Conservation (phyloP, 768 basidiomycete species). For the Phlebiopsis flavidoalba region DNA sequence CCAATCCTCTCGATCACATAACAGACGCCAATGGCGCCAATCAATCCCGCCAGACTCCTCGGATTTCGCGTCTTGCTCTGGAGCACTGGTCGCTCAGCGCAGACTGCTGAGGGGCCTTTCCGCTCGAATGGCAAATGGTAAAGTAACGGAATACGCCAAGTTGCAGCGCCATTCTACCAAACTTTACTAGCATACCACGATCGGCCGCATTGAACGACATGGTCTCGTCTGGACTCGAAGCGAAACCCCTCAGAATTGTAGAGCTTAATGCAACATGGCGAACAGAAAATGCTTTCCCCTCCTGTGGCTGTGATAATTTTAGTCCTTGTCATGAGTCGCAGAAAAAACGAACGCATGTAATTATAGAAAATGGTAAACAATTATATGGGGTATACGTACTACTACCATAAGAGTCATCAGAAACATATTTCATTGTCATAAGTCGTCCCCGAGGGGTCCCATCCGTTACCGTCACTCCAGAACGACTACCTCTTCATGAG, state of each 20-base stretch:
- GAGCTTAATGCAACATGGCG: too few relatives aligned
- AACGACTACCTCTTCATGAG: constrained; percentile 47
- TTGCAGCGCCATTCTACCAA: too few relatives aligned
- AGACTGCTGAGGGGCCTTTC: too few relatives aligned
- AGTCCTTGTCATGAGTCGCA: too few relatives aligned
- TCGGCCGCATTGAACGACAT: too few relatives aligned
- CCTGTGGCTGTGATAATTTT: too few relatives aligned
- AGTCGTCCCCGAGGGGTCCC: background rate
- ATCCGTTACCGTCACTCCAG: background rate
- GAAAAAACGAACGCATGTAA: background rate
- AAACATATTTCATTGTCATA: constrained; percentile 13
- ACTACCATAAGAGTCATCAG: constrained; percentile 10
- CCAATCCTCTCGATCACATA: background rate
- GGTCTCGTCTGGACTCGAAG: too few relatives aligned
- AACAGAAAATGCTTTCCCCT: too few relatives aligned
- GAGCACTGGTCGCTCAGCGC: background rate
- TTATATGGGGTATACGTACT: constrained; percentile 13
- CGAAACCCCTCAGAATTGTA: too few relatives aligned
- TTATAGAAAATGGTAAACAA: constrained; percentile 3
- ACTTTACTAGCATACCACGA: too few relatives aligned
- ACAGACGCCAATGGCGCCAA: background rate
- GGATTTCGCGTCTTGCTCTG: background rate
- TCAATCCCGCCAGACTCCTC: background rate
- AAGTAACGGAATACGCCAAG: too few relatives aligned
- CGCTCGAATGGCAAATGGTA: too few relatives aligned